Base-by-base conservation (phyloP, 768 basidiomycete genomes). In the Pisolithus tinctorius region DNA sequence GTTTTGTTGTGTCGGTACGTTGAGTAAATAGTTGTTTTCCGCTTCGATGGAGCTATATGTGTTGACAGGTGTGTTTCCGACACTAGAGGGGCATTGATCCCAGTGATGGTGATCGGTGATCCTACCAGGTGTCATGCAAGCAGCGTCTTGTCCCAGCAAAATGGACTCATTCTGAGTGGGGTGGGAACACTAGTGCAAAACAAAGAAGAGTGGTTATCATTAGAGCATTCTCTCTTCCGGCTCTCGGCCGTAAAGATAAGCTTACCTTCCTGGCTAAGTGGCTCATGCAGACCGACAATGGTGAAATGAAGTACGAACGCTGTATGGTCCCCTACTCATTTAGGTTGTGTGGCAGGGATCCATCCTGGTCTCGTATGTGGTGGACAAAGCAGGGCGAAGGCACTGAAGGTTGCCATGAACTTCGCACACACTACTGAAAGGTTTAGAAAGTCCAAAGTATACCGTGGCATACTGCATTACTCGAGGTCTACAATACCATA, bases 71-170 rank as follows among this genome's bases (percentile, higher is more conserved):
- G 13, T 52, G 38, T 40, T 38, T 23, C 48, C 29, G 43, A 49
- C 57, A 60, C 67, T 65, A 94, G 84, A 82, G 96, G 36, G 96
- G 96, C 7, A 95, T 99, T 59, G 96, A 98, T 58, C 96, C 96
- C 0, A 82, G 86, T 59, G 93, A 97, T 25, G 88, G 96, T 53
- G 89, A 96, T 60, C 91, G 88, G 96, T 53, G 89, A 96, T 60
- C 91, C 93, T 0, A 82, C 79, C 4, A 71, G 84, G 64, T 89
- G 88, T 55, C 93, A 97, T 63, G 91, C 93, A 67, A 48, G 84
- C 68, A 20, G 16, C 27, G 20, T 23, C 29, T 23, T 43, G 17
- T 4, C 4, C 23, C 4, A 43, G 7, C 26, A 36, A 20, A 20
- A 27, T 40, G 27, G 9, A 25, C 46, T 45, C 40, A 30, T 27